phyloP scores from a whole-genome alignment of 805 yeast species.

The Lachancea cidri region DNA sequence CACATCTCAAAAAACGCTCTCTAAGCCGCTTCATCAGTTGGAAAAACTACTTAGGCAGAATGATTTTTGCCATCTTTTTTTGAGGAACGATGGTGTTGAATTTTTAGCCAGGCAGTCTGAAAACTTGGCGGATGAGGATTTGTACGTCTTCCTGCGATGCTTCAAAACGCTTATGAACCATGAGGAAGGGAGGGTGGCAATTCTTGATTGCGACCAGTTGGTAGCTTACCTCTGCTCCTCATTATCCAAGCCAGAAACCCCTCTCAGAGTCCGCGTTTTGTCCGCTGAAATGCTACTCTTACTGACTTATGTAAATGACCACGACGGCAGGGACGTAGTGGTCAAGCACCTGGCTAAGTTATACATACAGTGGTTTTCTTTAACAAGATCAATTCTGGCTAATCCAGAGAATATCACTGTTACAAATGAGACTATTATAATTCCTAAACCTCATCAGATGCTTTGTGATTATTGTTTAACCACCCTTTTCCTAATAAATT shows the following conservation, averaged over 20 bases:
- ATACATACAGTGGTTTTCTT: conserved; percentile 13
- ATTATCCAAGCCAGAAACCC: conserved; percentile 10
- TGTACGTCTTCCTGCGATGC: conserved; percentile 26
- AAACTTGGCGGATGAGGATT: conserved; percentile 6
- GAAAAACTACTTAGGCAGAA: conserved; percentile 25
- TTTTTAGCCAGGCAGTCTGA: conserved; percentile 11
- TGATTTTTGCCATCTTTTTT: conserved; percentile 14
- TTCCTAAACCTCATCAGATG: conserved; percentile 17
- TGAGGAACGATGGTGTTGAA: conserved; percentile 14
- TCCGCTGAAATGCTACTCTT: conserved; percentile 23
- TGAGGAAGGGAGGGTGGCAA: conserved; percentile 13
- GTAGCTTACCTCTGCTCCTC: conserved; percentile 16
- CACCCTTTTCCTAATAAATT: conserved; percentile 64
- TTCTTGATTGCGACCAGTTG: conserved; percentile 12
- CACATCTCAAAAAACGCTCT: conserved; percentile 5
- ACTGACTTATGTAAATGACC: conserved; percentile 25
- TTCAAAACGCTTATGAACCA: conserved; percentile 24
- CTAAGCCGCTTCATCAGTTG: conserved; percentile 20
- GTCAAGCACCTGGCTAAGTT: conserved; percentile 9
- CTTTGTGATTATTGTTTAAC: conserved; percentile 66
- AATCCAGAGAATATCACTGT: conserved; percentile 1
- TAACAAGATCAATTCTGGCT: conserved; percentile 5
- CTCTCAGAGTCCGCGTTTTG: conserved; percentile 17
- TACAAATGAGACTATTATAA: conserved; percentile 1
- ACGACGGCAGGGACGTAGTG: conserved; percentile 22